These are phyloP conservation scores for Hyphodiscus hymeniophilus DNA, from an alignment of 495 filamentous ascomycete genomes.

Conservation along the genomic window DNA sequence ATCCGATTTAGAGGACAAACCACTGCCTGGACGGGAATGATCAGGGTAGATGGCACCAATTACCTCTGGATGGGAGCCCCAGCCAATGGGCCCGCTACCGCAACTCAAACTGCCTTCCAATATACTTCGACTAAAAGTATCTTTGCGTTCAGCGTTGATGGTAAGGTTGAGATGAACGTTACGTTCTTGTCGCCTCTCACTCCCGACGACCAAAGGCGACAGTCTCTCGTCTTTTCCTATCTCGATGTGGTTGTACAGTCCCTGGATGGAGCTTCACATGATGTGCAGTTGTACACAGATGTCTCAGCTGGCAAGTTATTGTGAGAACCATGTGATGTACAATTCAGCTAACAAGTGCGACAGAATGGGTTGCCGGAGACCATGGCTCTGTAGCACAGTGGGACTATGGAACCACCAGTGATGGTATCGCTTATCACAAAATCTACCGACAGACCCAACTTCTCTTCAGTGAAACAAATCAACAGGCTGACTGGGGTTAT, in stretches of 20 bases:
- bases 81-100: conserved; percentile 9
- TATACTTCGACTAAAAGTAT: conserved; percentile 87
- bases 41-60: conserved; percentile 42
- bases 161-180: conserved; percentile 58
- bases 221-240: conserved; percentile 87
- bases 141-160: conserved; percentile 68
- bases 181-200: conserved; percentile 88
- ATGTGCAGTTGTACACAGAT: conserved; percentile 79
- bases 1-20: conserved; percentile 37
- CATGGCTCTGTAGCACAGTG: conserved; percentile 14
- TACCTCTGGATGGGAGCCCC: conserved; percentile 53
- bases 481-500: conserved; percentile 70
- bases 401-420: conserved; percentile 22
- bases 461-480: conserved; percentile 60
- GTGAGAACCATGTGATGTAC: conserved; percentile 26
- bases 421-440: conserved; percentile 38
- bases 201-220: conserved; percentile 75
- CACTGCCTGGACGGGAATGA: conserved; percentile 67
- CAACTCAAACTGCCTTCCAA: conserved; percentile 44
- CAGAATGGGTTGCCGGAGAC: conserved; percentile 20
- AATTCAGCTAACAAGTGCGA: conserved; percentile 33
- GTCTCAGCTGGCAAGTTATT: conserved; percentile 63
- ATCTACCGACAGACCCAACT: conserved; percentile 56
- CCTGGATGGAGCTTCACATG: conserved; percentile 47
- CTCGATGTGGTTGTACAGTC: conserved; percentile 57